These are phyloP conservation scores for Pseudogymnoascus sp. DNA, from an alignment of 2,329 filamentous ascomycete genomes.

Conservation along the genomic window DNA sequence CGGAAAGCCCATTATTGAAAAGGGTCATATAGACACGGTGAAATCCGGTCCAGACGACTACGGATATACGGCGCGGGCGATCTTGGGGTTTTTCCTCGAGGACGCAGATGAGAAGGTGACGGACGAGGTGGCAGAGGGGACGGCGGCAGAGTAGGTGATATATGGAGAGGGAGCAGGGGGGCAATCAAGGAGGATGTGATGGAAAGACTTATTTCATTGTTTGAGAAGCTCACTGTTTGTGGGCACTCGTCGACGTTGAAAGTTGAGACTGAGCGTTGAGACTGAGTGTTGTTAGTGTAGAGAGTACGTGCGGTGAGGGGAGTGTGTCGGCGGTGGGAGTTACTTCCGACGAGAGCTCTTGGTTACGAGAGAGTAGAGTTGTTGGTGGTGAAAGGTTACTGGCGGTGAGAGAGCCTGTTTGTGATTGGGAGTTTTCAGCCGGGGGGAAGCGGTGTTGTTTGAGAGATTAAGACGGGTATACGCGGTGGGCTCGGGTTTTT, in stretches of 20 bases:
- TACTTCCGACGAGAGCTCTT: too few relatives aligned
- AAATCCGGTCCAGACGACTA: slow-evolving; percentile 18
- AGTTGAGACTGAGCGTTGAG: too few relatives aligned
- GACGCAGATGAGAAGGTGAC: neutral
- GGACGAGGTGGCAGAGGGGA: neutral
- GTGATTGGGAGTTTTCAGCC: neutral
- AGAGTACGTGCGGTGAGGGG: too few relatives aligned
- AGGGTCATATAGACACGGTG: slow-evolving; percentile 17
- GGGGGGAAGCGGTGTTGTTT: neutral
- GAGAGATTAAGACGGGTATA: neutral
- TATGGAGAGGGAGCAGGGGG: neutral
- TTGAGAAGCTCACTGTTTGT: neutral
- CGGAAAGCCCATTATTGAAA: slow-evolving; percentile 21
- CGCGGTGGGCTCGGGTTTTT: neutral
- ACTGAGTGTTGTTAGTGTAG: neutral
- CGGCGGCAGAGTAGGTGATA: too few relatives aligned
- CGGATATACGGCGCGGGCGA: slow-evolving; percentile 26
- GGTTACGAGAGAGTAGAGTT: too few relatives aligned
- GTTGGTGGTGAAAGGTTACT: too few relatives aligned
- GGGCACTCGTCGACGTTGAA: neutral
- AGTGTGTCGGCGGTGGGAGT: too few relatives aligned
- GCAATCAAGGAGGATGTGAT: neutral
- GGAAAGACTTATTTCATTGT: neutral
- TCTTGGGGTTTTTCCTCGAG: slow-evolving; percentile 27
- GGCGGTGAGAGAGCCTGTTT: too few relatives aligned